These are phyloP conservation scores for Vinca minor DNA, from an alignment of 257 asterid genomes.

Conservation along the genomic window DNA sequence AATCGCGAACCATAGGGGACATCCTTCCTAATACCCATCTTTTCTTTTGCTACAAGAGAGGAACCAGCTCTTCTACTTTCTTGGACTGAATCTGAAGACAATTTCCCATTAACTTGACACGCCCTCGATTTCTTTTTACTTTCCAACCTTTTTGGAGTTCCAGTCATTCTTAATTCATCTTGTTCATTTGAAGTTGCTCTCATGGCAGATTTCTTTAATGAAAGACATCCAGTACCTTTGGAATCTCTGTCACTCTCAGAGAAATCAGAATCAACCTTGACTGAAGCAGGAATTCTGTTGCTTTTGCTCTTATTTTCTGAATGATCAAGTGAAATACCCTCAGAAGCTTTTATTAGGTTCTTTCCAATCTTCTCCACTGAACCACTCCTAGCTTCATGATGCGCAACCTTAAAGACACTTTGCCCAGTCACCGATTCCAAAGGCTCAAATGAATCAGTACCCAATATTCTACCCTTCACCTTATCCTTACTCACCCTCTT, in stretches of 20 bases:
- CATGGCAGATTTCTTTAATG: slow-evolving; percentile 23
- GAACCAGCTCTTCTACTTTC: slow-evolving; percentile 28
- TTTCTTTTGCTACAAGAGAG: slow-evolving; percentile 27
- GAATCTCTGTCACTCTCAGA: slow-evolving; percentile 31
- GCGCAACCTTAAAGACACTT: slow-evolving; percentile 23
- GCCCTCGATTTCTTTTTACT: slow-evolving; percentile 42
- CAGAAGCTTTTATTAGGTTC: slow-evolving; percentile 20
- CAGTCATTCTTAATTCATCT: slow-evolving; percentile 23
- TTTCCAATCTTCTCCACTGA: slow-evolving; percentile 30
- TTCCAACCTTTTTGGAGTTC: slow-evolving; percentile 28
- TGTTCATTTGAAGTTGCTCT: slow-evolving; percentile 27
- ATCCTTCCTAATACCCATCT: slow-evolving; percentile 38
- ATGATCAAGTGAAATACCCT: slow-evolving; percentile 29
- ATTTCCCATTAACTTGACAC: slow-evolving; percentile 36
- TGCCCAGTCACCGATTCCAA: slow-evolving; percentile 25
- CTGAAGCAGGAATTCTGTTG: slow-evolving; percentile 25
- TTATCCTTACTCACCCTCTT: background rate
- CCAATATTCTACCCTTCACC: background rate
- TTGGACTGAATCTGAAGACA: slow-evolving; percentile 24
- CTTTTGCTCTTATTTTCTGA: slow-evolving; percentile 21
- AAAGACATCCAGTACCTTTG: slow-evolving; percentile 21
- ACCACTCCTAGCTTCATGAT: slow-evolving; percentile 26
- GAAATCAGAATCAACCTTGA: slow-evolving; percentile 23
- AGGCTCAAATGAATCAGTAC: slow-evolving; percentile 25
- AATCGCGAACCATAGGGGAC: slow-evolving; percentile 11